These are phyloP conservation scores for Paecilomyces formosus DNA, from an alignment of 2,329 filamentous ascomycete species.

Conservation along the genomic window DNA sequence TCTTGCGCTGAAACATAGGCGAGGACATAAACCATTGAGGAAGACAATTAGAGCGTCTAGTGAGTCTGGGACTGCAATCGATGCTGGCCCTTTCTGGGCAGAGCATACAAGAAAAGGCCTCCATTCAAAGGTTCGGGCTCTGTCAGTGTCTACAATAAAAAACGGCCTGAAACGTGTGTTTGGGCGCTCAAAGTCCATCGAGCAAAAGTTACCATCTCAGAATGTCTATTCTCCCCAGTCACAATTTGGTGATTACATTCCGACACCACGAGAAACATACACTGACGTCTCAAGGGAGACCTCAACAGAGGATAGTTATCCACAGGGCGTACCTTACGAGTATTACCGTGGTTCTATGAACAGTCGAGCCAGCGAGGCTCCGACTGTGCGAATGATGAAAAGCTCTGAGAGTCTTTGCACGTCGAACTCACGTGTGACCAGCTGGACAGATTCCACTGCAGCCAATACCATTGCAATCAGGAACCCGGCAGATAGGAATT, in stretches of 20 bases:
- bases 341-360: neutral
- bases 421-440: slow-evolving; percentile 39
- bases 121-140: slow-evolving; percentile 23
- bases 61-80: slow-evolving; percentile 11
- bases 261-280: slow-evolving; percentile 2
- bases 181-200: slow-evolving; percentile 20
- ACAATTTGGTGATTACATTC: slow-evolving; percentile 14
- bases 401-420: slow-evolving; percentile 28
- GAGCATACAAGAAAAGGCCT: slow-evolving; percentile 3
- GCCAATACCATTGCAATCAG: slow-evolving; percentile 31
- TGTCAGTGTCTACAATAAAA: slow-evolving; percentile 34
- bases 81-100: slow-evolving; percentile 4
- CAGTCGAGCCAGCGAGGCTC: slow-evolving; percentile 2
- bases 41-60: slow-evolving; percentile 27
- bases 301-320: neutral
- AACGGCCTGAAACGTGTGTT: slow-evolving; percentile 34
- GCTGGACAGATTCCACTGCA: slow-evolving; percentile 42
- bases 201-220: slow-evolving; percentile 13
- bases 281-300: neutral
- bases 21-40: slow-evolving; percentile 28
- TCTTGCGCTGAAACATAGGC: slow-evolving; percentile 12
- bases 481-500: slow-evolving; percentile 24
- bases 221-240: slow-evolving; percentile 14
- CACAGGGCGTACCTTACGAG: neutral
- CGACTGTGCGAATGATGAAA: slow-evolving; percentile 15